Evolutionary conservation across 345 rosid species (phyloP).

Genomic region (Orychophragmus violaceus): DNA sequence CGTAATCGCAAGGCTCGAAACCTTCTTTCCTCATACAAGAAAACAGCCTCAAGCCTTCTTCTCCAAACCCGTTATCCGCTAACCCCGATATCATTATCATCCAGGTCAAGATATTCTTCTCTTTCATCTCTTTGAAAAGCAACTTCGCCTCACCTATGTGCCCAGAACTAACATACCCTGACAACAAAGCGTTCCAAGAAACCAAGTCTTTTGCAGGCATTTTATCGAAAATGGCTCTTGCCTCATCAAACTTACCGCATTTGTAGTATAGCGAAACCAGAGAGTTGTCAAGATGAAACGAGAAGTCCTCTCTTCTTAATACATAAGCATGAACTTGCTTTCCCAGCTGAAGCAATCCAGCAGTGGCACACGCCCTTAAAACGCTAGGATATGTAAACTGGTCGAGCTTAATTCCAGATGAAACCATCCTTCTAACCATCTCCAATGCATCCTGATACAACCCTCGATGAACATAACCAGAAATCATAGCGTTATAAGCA

Average conservation of each 20-base stretch:
- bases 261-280: conserved; percentile 28
- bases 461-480: conserved; percentile 34
- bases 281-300: conserved; percentile 29
- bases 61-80: conserved; percentile 34
- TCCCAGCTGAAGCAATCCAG: conserved; percentile 26
- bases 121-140: conserved; percentile 31
- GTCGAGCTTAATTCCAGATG: conserved; percentile 27
- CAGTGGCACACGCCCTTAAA: conserved; percentile 33
- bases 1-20: conserved; percentile 34
- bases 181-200: conserved; percentile 36
- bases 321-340: conserved; percentile 31
- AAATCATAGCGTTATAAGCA: conserved; percentile 34
- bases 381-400: conserved; percentile 35
- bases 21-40: conserved; percentile 33
- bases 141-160: conserved; percentile 33
- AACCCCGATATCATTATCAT: conserved; percentile 35
- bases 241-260: conserved; percentile 31
- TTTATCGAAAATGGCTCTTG: conserved; percentile 26
- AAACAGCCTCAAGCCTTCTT: conserved; percentile 32
- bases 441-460: conserved; percentile 25
- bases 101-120: conserved; percentile 32
- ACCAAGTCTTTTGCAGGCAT: conserved; percentile 33
- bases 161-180: conserved; percentile 34
- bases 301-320: conserved; percentile 23
- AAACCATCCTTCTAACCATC: conserved; percentile 30